Base-by-base conservation (phyloP, 2,329 filamentous ascomycete genomes). In the Pseudodiploospora longispora region DNA sequence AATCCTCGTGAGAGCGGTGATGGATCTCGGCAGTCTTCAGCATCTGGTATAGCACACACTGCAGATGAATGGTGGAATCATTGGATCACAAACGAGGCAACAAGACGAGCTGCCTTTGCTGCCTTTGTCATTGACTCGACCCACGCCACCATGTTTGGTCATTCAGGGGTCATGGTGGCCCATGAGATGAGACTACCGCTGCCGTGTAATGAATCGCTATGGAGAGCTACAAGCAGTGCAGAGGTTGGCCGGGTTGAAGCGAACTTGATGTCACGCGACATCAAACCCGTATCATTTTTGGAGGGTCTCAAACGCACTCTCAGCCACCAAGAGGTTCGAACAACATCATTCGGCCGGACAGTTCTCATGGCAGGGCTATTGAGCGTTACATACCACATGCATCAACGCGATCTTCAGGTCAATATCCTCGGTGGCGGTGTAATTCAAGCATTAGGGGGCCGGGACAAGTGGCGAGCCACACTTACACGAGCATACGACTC, bases 301-400 rank as follows among this genome's bases (percentile, higher is more conserved):
- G 91, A 97, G 52, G 90, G 87, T 1, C 74, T 97, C 19, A 96
- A 95, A 67, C 80, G 83, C 51, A 96, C 89, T 0, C 71, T 98
- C 12, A 91, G 87, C 53, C 82, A 82, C n/a, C 80, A 91, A 50
- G 81, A 80, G 45, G 90, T 97, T 4, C 80, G 83, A 42, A 97
- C 93, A 3, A 96, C 96, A 61, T 84, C 88, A 0, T 98, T 97
- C 59, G 93, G 91, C 1, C 82, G 93, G 34, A 93, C 86, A 3
- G 88, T 95, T 37, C 73, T 98, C 41, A 97, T 97, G 89, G 85
- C 91, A 1, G 93, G 93, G 0, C 69, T 98, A 29, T 71, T 97
- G 27, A 96, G 88, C 53, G 88, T 97, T 30, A 93, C 86, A 58
- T 97, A 89, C 87, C 91, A 97, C 62, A 91, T 97, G 85, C 93